Evolutionary conservation across 1,139 yeast species (phyloP).

Genomic region (Yamadazyma triangularis): DNA sequence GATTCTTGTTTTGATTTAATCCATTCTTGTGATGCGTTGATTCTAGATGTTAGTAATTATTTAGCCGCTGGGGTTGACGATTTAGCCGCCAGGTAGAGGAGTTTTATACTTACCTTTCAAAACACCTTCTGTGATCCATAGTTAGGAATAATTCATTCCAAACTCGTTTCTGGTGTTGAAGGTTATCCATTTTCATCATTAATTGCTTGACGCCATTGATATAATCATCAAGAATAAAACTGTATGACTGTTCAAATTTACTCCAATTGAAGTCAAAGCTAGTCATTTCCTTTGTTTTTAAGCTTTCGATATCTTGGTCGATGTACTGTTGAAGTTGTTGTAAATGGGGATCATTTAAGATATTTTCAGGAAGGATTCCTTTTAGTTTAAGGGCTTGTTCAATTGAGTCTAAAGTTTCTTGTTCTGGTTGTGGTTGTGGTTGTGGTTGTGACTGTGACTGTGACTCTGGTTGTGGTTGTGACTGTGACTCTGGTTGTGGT

Average conservation of each 20-base stretch:
- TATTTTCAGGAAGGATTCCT: too few relatives aligned
- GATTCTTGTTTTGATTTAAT: constrained; percentile 1
- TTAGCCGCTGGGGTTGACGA: not conserved
- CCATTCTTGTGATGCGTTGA: not conserved
- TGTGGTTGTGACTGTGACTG: too few relatives aligned
- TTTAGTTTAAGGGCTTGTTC: too few relatives aligned
- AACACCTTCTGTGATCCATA: constrained; percentile 3
- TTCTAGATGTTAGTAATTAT: constrained; percentile 1
- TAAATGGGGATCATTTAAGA: too few relatives aligned
- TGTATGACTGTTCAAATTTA: not conserved
- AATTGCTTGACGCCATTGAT: not conserved
- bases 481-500: too few relatives aligned
- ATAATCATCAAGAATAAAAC: not conserved
- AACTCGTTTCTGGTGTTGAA: not conserved
- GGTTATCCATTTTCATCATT: not conserved
- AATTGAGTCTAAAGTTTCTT: too few relatives aligned
- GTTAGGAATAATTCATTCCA: not conserved
- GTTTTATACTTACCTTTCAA: constrained; percentile 4
- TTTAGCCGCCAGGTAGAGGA: not conserved
- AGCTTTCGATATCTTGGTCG: too few relatives aligned
- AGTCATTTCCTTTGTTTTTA: too few relatives aligned
- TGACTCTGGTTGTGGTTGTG: too few relatives aligned
- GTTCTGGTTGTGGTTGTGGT: too few relatives aligned
- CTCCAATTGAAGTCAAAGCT: too few relatives aligned
- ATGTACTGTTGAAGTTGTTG: too few relatives aligned